Evolutionary conservation across 1,139 yeast genomes (phyloP), one percentile per base, ranked within the genome.

Genomic region (Kazachstania sp.): DNA sequence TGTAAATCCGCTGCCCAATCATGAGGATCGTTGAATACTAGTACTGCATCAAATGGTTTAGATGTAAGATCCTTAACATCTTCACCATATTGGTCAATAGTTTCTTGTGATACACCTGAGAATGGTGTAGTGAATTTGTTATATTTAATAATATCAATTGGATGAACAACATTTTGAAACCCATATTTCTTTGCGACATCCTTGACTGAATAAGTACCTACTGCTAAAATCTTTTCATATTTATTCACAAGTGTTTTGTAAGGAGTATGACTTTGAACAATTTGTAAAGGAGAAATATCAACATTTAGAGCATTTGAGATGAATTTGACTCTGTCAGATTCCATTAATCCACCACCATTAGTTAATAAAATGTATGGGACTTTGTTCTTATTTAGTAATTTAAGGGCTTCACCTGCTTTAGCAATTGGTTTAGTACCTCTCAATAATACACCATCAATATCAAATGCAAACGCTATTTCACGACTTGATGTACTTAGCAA

Each of bases 241-340:
- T 72, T 69, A 19, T 69, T 65, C 0, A 77, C 78, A 47, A 86
- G 70, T 0, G 81, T 75, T 54, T 75, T 77, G 74, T 85, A 82
- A 0, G 97, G 98, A 0, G 97, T 90, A 66, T 92, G 98, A 45
- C 95, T 81, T 65, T 86, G 95, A 13, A 92, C 80, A 38, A 92
- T 71, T 61, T 90, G 97, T 41, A 73, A 68, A 4, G 80, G 76
- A 8, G 76, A 72, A 19, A 86, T 69, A 1, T 71, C 66, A 4
- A 79, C 67, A 5, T 71, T 73, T 34, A 86, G 64, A 31, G 69
- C 67, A n/a, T 69, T 58, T 3, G 83, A 73, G 15, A 92, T 67
- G 45, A 74, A 78, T 5, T 71, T 70, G 1, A 81, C 81, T 41
- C 97, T 72, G 16, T 72, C 74, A 6, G 60, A 52, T 63, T 92